Percentiles rank a stretch among this genome's conserved stretches.
Evolutionary conservation across 2,329 filamentous ascomycete genomes (phyloP).

Genomic region (Neobulgaria alba): DNA sequence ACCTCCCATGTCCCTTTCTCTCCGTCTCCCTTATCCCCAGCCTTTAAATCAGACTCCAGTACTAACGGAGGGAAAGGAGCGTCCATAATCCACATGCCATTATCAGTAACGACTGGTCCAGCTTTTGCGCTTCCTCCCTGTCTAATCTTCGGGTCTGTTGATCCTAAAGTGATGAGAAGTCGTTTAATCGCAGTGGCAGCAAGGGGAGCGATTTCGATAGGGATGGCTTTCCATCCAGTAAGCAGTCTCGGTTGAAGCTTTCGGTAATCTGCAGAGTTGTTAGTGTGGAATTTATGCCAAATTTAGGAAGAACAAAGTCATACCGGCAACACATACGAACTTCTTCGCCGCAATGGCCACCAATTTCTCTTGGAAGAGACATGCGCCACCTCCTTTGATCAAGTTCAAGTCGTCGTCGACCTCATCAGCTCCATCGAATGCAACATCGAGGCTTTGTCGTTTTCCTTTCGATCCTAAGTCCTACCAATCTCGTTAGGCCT

Average conservation of each 20-base stretch:
- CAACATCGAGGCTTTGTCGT: constrained; percentile 63
- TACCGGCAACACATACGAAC: constrained; percentile 80
- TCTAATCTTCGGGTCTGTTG: constrained; percentile 60
- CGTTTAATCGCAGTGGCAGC: constrained; percentile 69
- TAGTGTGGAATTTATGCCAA: not conserved
- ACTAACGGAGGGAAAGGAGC: constrained; percentile 75
- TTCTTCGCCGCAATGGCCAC: constrained; percentile 77
- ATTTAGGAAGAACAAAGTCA: constrained; percentile 19
- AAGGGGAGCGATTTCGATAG: constrained; percentile 87
- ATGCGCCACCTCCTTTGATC: constrained; percentile 97
- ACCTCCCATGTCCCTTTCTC: constrained; percentile 72
- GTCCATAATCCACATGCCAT: constrained; percentile 84
- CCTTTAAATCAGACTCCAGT: constrained; percentile 44
- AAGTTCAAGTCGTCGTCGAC: constrained; percentile 91
- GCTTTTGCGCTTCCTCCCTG: constrained; percentile 68
- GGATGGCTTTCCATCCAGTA: constrained; percentile 73
- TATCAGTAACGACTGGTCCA: constrained; percentile 76
- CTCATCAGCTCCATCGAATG: constrained; percentile 95
- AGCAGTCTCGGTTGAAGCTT: constrained; percentile 74
- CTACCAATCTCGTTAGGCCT: too few species aligned
- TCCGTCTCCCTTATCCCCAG: constrained; percentile 40
- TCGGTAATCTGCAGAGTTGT: constrained; percentile 60
- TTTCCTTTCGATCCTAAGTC: constrained; percentile 29
- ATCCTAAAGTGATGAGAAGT: constrained; percentile 66
- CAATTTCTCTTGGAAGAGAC: constrained; percentile 94